Evolutionary conservation across 2,329 filamentous ascomycete species (phyloP).

Genomic region (Alternaria triticimaculans): DNA sequence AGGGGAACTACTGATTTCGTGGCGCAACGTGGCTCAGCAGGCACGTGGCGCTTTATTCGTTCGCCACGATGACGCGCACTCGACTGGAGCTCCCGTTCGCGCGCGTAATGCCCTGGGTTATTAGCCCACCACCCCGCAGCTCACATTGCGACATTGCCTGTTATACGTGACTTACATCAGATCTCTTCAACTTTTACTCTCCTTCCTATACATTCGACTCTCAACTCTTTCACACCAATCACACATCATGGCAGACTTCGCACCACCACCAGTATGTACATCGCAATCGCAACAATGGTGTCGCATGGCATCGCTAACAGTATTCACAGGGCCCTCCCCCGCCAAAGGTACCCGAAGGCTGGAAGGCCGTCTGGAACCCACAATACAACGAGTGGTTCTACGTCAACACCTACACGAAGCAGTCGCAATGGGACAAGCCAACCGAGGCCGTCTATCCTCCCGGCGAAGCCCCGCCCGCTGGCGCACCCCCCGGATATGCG

Average conservation of each 20-base stretch:
- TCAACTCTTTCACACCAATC: not conserved
- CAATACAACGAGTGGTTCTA: slow-evolving; percentile 95
- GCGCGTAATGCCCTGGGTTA: slow-evolving; percentile 13
- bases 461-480: slow-evolving; percentile 56
- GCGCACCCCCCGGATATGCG: slow-evolving; percentile 72
- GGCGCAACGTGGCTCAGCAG: slow-evolving; percentile 20
- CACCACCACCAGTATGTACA: slow-evolving; percentile 43
- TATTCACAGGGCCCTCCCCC: slow-evolving; percentile 59
- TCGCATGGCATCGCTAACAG: slow-evolving; percentile 13
- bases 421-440: slow-evolving; percentile 89
- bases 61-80: slow-evolving; percentile 34
- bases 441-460: slow-evolving; percentile 69
- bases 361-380: slow-evolving; percentile 82
- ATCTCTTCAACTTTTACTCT: not conserved
- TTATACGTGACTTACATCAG: not conserved
- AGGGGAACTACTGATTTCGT: not conserved
- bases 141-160: slow-evolving; percentile 8
- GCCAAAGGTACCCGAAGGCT: slow-evolving; percentile 74
- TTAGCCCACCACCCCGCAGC: slow-evolving; percentile 16
- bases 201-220: not conserved
- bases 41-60: slow-evolving; percentile 12
- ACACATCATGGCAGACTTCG: slow-evolving; percentile 42
- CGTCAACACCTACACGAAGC: slow-evolving; percentile 85
- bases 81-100: slow-evolving; percentile 9
- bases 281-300: slow-evolving; percentile 2